Conservation (phyloP, 371 early-diverging fungal species). For the Mucor saturninus region DNA sequence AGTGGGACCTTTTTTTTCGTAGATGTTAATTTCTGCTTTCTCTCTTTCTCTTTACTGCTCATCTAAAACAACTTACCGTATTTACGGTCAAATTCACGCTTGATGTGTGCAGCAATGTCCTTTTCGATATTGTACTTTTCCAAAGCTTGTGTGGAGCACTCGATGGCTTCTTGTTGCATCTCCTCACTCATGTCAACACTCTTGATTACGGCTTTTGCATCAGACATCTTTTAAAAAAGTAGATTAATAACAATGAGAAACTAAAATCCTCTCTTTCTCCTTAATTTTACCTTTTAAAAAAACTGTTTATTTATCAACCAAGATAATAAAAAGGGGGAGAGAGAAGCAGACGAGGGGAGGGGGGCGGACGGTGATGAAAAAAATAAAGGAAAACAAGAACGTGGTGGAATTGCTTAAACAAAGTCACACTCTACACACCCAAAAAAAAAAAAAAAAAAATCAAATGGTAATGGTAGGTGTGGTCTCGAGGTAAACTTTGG, state of each 20-base stretch:
- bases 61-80: slow-evolving; percentile 59
- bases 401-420: too few relatives aligned
- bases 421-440: not conserved
- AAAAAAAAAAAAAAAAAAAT: not conserved
- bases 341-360: not conserved
- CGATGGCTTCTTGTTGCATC: slow-evolving; percentile 95
- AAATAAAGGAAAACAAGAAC: not conserved
- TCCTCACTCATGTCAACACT: slow-evolving; percentile 98
- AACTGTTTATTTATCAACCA: slow-evolving; percentile 2
- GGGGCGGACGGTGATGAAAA: not conserved
- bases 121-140: slow-evolving; percentile 95
- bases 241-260: not conserved
- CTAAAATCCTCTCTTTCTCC: not conserved
- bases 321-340: not conserved
- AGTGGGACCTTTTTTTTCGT: slow-evolving; percentile 66
- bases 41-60: not conserved
- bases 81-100: slow-evolving; percentile 97
- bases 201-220: slow-evolving; percentile 90
- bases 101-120: slow-evolving; percentile 96
- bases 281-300: slow-evolving; percentile 2
- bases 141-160: slow-evolving; percentile 90
- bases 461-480: not conserved
- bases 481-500: slow-evolving; percentile 21
- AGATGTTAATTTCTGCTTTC: not conserved
- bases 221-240: slow-evolving; percentile 46